Evolutionary conservation across 2,329 filamentous ascomycete genomes (phyloP).

Genomic region (Botrytis porri): DNA sequence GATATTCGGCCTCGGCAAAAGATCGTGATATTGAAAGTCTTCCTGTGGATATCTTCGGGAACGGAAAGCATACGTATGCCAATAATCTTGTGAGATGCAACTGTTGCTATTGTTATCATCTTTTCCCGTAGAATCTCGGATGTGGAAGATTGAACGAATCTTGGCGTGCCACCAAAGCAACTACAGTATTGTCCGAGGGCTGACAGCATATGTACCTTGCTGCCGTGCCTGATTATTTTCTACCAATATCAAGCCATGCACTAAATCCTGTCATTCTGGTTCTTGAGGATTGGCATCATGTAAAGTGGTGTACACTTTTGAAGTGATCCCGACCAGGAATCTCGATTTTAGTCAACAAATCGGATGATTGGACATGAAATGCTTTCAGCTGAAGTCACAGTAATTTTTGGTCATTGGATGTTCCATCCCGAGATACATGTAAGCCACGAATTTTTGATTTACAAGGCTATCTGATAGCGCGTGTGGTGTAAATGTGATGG

Average conservation of each 20-base stretch:
- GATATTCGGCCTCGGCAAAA: constrained; percentile 9
- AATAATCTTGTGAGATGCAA: constrained; percentile 2
- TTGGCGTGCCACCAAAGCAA: constrained; percentile 14
- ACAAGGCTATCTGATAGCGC: background rate
- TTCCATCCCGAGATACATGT: background rate
- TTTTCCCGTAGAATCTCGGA: constrained; percentile 2
- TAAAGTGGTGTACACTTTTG: background rate
- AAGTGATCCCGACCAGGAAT: background rate
- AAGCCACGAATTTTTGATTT: background rate
- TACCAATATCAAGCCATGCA: constrained; percentile 7
- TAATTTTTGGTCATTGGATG: background rate
- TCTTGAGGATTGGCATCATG: background rate
- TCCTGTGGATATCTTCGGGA: background rate
- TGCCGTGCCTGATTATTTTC: background rate
- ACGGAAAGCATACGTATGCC: constrained; percentile 10
- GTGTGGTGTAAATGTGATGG: background rate
- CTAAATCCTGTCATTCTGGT: background rate
- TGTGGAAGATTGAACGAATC: background rate
- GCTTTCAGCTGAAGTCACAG: constrained; percentile 7
- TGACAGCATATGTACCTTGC: constrained; percentile 12
- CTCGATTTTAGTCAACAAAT: background rate
- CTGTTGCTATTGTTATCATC: constrained; percentile 19
- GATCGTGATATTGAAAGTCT: background rate
- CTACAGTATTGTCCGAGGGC: constrained; percentile 18
- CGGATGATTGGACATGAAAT: background rate